Conservation (phyloP, 768 basidiomycete species). For the Pleurotus salmoneostramineus region DNA sequence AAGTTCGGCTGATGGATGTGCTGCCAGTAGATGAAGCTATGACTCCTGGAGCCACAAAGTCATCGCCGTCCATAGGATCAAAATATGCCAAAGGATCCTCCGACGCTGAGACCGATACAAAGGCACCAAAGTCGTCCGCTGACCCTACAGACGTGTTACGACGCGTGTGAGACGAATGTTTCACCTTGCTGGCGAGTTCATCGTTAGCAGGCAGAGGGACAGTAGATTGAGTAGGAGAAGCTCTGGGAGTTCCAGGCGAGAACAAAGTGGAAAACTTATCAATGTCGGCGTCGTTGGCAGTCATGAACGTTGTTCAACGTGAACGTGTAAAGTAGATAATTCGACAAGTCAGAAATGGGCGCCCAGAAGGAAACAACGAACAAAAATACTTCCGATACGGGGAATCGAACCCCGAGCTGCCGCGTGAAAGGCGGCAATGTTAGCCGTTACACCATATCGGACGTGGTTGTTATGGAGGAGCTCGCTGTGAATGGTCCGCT, state of each 20-base stretch:
- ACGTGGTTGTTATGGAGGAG: conserved; percentile 15
- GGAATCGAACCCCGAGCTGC: conserved; percentile 59
- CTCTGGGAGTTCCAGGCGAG: conserved; percentile 28
- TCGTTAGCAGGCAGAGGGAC: not conserved
- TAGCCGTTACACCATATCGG: conserved; percentile 58
- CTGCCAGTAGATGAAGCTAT: not conserved
- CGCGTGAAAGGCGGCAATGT: conserved; percentile 62
- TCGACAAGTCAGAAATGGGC: too few species aligned
- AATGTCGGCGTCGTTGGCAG: conserved; percentile 12
- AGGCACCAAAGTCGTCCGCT: conserved; percentile 50
- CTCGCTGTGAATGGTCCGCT: too few species aligned
- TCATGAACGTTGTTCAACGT: not conserved
- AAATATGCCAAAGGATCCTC: conserved; percentile 41
- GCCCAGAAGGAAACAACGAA: too few species aligned
- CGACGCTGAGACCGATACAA: conserved; percentile 47
- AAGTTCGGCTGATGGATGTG: not conserved
- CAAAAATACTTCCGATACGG: conserved; percentile 54
- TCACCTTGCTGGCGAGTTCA: not conserved
- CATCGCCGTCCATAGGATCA: not conserved
- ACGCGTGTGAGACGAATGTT: conserved; percentile 5
- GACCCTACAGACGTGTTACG: not conserved
- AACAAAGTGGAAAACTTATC: conserved; percentile 37
- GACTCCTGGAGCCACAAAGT: not conserved
- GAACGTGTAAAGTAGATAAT: too few species aligned
- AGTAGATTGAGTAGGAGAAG: conserved; percentile 16